Percentiles rank a stretch among this genome's conserved stretches.
Evolutionary conservation across 2,329 filamentous ascomycete species (phyloP).

Genomic region (Cytospora paraplurivora): DNA sequence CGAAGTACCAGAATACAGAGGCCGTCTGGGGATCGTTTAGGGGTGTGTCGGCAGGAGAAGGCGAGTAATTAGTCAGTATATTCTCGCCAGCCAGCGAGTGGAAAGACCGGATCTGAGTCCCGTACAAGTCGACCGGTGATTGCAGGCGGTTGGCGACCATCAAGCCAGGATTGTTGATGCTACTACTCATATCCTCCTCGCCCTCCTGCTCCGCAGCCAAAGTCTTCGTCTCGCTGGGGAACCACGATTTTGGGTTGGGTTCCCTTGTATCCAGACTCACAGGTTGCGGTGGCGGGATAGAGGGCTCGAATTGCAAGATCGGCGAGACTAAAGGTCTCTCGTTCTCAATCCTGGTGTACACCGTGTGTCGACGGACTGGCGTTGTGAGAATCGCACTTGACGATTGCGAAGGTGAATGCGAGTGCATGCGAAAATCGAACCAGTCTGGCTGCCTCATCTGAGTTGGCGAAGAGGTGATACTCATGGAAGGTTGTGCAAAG

Average conservation of each 20-base stretch:
- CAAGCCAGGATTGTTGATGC: conserved; percentile 44
- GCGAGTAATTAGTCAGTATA: conserved; percentile 66
- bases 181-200: conserved; percentile 48
- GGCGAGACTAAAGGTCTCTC: conserved; percentile 12
- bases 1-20: conserved; percentile 86
- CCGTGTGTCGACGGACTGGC: conserved; percentile 14
- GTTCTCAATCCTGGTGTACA: conserved; percentile 10
- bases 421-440: conserved; percentile 16
- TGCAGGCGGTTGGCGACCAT: conserved; percentile 43
- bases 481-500: conserved; percentile 8
- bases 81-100: conserved; percentile 50
- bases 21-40: conserved; percentile 79
- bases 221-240: conserved; percentile 59
- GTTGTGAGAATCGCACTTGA: background rate
- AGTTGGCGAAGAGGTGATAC: conserved; percentile 12
- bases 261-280: conserved; percentile 27
- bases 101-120: conserved; percentile 52
- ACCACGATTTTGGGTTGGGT: conserved; percentile 46
- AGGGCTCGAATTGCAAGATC: conserved; percentile 8
- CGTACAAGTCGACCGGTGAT: conserved; percentile 44
- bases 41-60: conserved; percentile 67
- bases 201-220: conserved; percentile 65
- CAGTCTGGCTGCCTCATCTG: conserved; percentile 23
- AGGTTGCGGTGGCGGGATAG: conserved; percentile 8
- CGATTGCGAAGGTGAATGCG: conserved; percentile 13